phyloP scores from a whole-genome alignment of 2,329 filamentous ascomycete species.

The Fusarium scirpi region DNA sequence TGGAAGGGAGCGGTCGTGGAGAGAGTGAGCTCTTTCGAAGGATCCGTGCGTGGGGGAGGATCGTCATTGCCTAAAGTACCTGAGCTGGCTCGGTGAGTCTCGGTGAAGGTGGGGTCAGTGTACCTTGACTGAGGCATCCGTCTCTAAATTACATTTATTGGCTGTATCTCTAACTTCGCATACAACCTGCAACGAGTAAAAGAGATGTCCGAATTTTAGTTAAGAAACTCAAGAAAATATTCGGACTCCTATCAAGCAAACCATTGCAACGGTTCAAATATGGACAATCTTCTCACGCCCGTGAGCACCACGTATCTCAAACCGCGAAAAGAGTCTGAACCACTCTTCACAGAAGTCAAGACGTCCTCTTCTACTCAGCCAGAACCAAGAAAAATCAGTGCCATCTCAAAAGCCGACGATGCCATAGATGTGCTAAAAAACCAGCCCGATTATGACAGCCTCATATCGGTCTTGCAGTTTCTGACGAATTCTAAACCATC shows the following conservation, averaged over 20 bases:
- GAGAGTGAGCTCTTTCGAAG: conserved; percentile 14
- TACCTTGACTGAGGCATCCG: neutral
- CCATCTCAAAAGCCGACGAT: conserved; percentile 57
- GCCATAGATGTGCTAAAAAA: conserved; percentile 70
- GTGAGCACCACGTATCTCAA: conserved; percentile 65
- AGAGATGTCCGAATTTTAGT: neutral
- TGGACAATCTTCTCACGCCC: conserved; percentile 68
- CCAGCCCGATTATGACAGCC: conserved; percentile 70
- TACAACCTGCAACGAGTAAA: neutral
- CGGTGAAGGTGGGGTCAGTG: conserved; percentile 52
- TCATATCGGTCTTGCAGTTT: conserved; percentile 66
- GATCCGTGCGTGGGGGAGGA: conserved; percentile 40
- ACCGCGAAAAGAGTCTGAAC: conserved; percentile 51
- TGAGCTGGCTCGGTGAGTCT: conserved; percentile 47
- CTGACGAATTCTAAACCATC: conserved; percentile 53
- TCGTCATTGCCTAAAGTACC: conserved; percentile 40
- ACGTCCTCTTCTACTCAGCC: conserved; percentile 28
- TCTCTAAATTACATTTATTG: neutral
- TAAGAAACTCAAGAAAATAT: neutral
- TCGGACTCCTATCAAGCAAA: neutral
- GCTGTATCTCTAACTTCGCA: neutral
- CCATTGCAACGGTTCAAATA: conserved; percentile 45
- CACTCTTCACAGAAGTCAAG: conserved; percentile 55
- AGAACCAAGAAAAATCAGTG: conserved; percentile 3
- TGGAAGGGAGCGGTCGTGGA: neutral